These are phyloP conservation scores for Colletotrichum ledebouriae DNA, from an alignment of 2,329 filamentous ascomycete species.

Conservation along the genomic window DNA sequence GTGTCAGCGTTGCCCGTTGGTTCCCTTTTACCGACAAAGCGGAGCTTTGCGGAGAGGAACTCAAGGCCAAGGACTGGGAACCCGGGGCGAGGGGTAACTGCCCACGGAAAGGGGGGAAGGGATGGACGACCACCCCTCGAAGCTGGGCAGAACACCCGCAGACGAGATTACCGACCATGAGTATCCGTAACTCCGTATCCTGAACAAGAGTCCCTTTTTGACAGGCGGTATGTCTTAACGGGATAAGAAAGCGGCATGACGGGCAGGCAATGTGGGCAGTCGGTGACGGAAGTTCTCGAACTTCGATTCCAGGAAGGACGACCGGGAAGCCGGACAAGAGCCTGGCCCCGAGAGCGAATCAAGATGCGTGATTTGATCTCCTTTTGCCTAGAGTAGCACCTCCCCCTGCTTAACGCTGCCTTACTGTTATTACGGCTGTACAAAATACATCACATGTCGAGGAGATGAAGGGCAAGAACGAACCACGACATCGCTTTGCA, in stretches of 20 bases:
- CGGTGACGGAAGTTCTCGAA: background rate
- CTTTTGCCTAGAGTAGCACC: slow-evolving; percentile 1
- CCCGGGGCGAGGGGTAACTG: slow-evolving; percentile 10
- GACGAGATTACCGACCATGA: background rate
- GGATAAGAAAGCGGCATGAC: slow-evolving; percentile 11
- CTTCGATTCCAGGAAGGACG: background rate
- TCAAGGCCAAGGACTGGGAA: slow-evolving; percentile 19
- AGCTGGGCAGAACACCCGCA: background rate
- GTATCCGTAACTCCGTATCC: background rate
- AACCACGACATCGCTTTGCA: background rate
- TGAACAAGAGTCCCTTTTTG: background rate
- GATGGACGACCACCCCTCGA: slow-evolving; percentile 1
- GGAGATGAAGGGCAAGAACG: background rate
- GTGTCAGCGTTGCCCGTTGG: slow-evolving; percentile 30
- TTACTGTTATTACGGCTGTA: slow-evolving; percentile 14
- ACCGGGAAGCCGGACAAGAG: slow-evolving; percentile 12
- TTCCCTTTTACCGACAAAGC: slow-evolving; percentile 22
- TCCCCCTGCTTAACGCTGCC: slow-evolving; percentile 1
- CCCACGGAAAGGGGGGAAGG: slow-evolving; percentile 1
- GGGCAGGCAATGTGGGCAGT: background rate
- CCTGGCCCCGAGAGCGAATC: slow-evolving; percentile 17
- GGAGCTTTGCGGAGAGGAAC: slow-evolving; percentile 32
- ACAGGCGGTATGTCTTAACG: background rate
- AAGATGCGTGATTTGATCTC: slow-evolving; percentile 8
- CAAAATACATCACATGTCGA: background rate